Evolutionary conservation across 1,284 basidiomycete species (phyloP).

Genomic region (Pascua sp.): DNA sequence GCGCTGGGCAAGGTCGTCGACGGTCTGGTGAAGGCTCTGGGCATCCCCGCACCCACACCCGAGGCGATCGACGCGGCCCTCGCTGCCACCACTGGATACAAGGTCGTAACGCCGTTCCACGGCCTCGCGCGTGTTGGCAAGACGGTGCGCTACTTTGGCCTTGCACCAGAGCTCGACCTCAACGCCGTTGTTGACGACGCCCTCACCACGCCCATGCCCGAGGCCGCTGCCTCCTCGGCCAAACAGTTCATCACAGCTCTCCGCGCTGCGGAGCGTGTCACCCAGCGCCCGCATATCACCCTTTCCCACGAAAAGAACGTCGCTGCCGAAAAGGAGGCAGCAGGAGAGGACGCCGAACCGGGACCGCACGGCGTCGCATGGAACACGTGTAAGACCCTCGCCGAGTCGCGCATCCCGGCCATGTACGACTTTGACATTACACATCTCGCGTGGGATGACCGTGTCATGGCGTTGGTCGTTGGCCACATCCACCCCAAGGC

Average conservation of each 20-base stretch:
- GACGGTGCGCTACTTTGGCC: slow-evolving; percentile 65
- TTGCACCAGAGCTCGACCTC: slow-evolving; percentile 70
- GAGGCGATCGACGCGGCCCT: slow-evolving; percentile 63
- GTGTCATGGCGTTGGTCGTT: slow-evolving; percentile 74
- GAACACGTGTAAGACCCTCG: slow-evolving; percentile 61
- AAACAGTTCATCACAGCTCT: slow-evolving; percentile 57
- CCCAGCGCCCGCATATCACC: slow-evolving; percentile 74
- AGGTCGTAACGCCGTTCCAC: slow-evolving; percentile 35
- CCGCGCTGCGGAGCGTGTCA: slow-evolving; percentile 57
- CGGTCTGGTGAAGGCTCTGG: slow-evolving; percentile 57
- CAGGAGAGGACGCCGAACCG: slow-evolving; percentile 10
- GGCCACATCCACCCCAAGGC: slow-evolving; percentile 55
- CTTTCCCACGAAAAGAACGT: slow-evolving; percentile 69
- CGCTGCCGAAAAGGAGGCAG: slow-evolving; percentile 48
- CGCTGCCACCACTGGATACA: slow-evolving; percentile 50
- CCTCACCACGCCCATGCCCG: slow-evolving; percentile 10
- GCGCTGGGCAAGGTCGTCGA: slow-evolving; percentile 62
- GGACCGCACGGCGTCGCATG: slow-evolving; percentile 54
- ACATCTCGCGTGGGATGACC: slow-evolving; percentile 68
- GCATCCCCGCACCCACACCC: slow-evolving; percentile 53
- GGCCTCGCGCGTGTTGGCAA: slow-evolving; percentile 41
- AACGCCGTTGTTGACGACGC: slow-evolving; percentile 20
- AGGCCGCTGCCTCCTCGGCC: slow-evolving; percentile 37
- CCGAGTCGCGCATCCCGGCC: slow-evolving; percentile 53
- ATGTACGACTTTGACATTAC: slow-evolving; percentile 63